Evolutionary conservation across 805 yeast species (phyloP), one percentile per base, ranked within the genome.

Genomic region (Metschnikowia similis): DNA sequence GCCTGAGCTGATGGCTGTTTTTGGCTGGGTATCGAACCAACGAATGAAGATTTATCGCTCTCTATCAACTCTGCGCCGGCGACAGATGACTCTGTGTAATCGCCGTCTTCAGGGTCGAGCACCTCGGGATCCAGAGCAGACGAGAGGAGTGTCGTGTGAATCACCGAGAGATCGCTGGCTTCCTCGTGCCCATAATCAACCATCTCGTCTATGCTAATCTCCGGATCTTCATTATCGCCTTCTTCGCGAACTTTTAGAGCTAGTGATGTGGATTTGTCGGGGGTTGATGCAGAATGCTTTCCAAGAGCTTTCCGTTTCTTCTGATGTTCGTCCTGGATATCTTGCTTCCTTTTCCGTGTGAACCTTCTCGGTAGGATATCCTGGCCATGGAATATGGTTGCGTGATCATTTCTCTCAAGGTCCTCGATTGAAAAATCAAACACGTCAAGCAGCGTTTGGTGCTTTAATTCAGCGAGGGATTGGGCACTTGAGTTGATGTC

Each of bases 401-500:
- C 52, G 6, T 35, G 26, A 17, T 53, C 52, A 11, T 48, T 43
- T 31, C 31, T 43, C 30, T 53, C 48, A 9, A 56, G 48, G 21
- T 56, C 59, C 9, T 56, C 60, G 8, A 56, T 55, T 10, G 59
- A 55, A 27, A 56, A 51, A 30, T 56, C 60, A 17, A 55, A 51
- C 4, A 45, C 51, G 27, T 56, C 56, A n/a, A 29, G n/a, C 44
- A 37, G 42, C 6, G 44, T 45, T 4, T 37, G 42, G 4, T 26
- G 35, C 11, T 32, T 41, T 6, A 21, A 16, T 13, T 41, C 45
- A 8, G 45, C 36, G 6, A 43, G 8, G 6, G 47, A 35, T 10
- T 29, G 36, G 26, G 31, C 31, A 16, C 39, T 35, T 14, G 47
- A 43, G 27, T 35, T 43, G 16, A 35, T 31, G 13, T 39, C 45